Evolutionary conservation across 108 stramenopile genomes (phyloP).

Genomic region (Hondaea fermentalgiana): DNA sequence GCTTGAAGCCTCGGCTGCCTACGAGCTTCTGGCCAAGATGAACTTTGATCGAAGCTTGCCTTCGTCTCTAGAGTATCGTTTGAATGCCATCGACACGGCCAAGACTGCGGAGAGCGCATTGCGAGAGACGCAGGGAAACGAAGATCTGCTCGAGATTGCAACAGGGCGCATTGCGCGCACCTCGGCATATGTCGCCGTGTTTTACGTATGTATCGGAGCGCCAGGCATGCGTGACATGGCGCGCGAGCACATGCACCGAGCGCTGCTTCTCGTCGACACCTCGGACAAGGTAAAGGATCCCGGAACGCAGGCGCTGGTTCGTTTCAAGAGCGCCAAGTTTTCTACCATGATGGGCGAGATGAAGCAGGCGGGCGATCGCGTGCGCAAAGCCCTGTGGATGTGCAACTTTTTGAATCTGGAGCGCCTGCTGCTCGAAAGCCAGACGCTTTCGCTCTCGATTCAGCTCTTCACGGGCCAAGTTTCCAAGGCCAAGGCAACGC

Average conservation of each 20-base stretch:
- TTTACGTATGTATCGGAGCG: neutral
- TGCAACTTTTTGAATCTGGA: neutral
- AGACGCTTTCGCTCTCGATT: neutral
- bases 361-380: slow-evolving; percentile 11
- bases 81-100: neutral
- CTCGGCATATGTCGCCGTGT: neutral
- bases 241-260: neutral
- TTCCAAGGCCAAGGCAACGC: neutral
- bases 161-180: neutral
- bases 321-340: neutral
- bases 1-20: neutral
- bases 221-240: neutral
- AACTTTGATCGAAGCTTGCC: neutral
- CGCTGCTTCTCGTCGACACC: neutral
- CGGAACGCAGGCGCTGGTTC: neutral
- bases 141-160: neutral
- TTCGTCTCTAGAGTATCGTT: neutral
- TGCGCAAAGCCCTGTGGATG: neutral
- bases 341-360: neutral
- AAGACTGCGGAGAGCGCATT: neutral
- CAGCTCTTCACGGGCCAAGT: neutral
- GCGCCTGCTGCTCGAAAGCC: neutral
- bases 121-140: neutral
- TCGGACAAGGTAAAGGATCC: neutral
- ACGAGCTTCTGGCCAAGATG: neutral